Base-by-base conservation (phyloP, 2,329 filamentous ascomycete genomes). In the Cytospora piceae region DNA sequence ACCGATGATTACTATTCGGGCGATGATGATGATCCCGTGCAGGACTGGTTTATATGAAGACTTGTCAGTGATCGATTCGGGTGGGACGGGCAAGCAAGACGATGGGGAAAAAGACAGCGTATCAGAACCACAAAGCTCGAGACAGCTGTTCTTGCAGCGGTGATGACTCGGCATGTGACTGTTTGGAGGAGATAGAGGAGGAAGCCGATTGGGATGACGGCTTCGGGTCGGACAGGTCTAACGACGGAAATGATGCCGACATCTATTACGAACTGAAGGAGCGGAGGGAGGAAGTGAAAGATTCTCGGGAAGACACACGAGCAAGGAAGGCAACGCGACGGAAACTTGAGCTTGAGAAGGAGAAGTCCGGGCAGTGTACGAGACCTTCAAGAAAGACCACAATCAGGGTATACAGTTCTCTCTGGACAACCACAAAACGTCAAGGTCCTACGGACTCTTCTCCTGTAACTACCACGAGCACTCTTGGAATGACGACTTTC, bases 401-500 rank as follows among this genome's bases (percentile, higher is more conserved):
- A 52, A 53, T 22, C 27, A 34, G 20, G 56, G n/a, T 9, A 46
- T 9, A 17, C 2, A 1, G 58, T 55, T 22, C 29, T n/a, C 31
- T 6, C 27, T 39, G 39, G 6, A 34, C 20, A 12, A 14, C 34
- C 61, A 63, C 54, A 58, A 34, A 39, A 27, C 53, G 24, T 9
- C 54, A 2, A 63, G 29, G 6, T 14, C 2, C 57, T 63, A 42
- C 27, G 15, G 53, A 9, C 54, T 63, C 0, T 58, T 31, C 39
- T 63, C 52, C 42, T 29, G 12, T 27, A 42, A 63, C 32, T 34
- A 63, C 31, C 15, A 58, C 54, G 20, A 58, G 24, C 22, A 63
- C 22, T 34, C 31, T n/a, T 37, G 42, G 51, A 0, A 6, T 37
- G 9, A 42, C 11, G 3, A 29, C 27, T 4, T 14, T 9, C 55